These are phyloP conservation scores for Aspergillus bertholletiae DNA, from an alignment of 495 filamentous ascomycete species.

Conservation along the genomic window DNA sequence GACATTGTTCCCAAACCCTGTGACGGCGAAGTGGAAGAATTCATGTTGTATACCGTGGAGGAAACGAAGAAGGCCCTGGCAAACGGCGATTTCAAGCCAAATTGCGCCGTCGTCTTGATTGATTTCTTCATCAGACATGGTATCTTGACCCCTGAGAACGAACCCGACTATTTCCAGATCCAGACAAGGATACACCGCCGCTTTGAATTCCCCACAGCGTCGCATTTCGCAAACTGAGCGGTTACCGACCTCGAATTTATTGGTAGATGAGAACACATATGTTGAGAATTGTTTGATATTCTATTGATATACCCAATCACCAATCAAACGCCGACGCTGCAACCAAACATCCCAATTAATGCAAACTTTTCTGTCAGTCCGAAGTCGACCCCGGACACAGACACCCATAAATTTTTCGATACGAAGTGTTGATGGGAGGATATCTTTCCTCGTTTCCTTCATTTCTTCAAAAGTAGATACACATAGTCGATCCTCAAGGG, in stretches of 20 bases:
- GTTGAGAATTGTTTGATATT: conserved; percentile 15
- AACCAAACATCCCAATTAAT: conserved; percentile 17
- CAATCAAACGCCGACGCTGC: conserved; percentile 30
- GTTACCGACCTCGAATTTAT: not conserved
- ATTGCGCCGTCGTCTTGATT: conserved; percentile 77
- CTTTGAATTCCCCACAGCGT: conserved; percentile 72
- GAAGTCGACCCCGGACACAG: not conserved
- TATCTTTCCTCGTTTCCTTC: conserved; percentile 13
- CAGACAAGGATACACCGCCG: conserved; percentile 69
- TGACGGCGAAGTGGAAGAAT: conserved; percentile 86
- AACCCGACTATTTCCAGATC: conserved; percentile 78
- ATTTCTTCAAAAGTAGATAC: conserved; percentile 92
- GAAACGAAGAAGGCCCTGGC: conserved; percentile 69
- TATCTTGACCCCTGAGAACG: conserved; percentile 75
- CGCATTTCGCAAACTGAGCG: conserved; percentile 17
- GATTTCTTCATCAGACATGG: conserved; percentile 92
- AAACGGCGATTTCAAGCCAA: conserved; percentile 84
- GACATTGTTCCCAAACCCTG: conserved; percentile 67
- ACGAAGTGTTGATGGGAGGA: not conserved
- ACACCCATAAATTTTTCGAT: not conserved
- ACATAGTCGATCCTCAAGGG: conserved; percentile 85
- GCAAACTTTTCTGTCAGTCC: conserved; percentile 11
- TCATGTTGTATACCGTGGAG: conserved; percentile 70
- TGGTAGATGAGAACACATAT: not conserved
- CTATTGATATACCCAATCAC: conserved; percentile 26